These are phyloP conservation scores for Oehlia diaphana DNA, from an alignment of 192 early-diverging fungal genomes.

Conservation along the genomic window DNA sequence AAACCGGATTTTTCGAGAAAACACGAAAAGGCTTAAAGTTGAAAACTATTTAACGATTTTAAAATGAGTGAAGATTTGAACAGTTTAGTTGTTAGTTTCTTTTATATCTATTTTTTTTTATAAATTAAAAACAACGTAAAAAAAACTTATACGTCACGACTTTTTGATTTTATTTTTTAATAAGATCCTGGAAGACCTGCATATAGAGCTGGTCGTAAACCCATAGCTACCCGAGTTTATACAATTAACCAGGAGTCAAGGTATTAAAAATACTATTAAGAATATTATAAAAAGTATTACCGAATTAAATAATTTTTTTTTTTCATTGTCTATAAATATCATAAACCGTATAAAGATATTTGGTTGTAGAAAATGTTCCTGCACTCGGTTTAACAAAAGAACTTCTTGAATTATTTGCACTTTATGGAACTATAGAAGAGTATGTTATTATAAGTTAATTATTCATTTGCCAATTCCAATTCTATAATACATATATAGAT, in stretches of 20 bases:
- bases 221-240: conserved; percentile 31
- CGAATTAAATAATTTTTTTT: too few species aligned
- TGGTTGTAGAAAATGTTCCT: conserved; percentile 33
- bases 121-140: too few species aligned
- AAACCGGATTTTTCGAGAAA: too few species aligned
- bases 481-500: background rate
- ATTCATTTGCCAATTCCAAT: too few species aligned
- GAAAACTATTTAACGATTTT: too few species aligned
- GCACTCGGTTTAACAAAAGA: conserved; percentile 26
- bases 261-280: background rate
- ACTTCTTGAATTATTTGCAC: conserved; percentile 21
- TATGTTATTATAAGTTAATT: conserved; percentile 1
- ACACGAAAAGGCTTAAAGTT: too few species aligned
- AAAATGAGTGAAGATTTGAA: background rate
- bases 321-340: too few species aligned
- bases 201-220: conserved; percentile 33
- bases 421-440: conserved; percentile 33
- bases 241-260: conserved; percentile 31
- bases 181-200: conserved; percentile 27
- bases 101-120: background rate
- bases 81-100: background rate
- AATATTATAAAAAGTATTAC: background rate
- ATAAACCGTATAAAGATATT: conserved; percentile 22
- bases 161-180: too few species aligned
- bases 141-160: too few species aligned